Percentiles rank a stretch among this genome's conserved stretches.
phyloP scores from a whole-genome alignment of 1,284 basidiomycete species.

The Mycena sp. region DNA sequence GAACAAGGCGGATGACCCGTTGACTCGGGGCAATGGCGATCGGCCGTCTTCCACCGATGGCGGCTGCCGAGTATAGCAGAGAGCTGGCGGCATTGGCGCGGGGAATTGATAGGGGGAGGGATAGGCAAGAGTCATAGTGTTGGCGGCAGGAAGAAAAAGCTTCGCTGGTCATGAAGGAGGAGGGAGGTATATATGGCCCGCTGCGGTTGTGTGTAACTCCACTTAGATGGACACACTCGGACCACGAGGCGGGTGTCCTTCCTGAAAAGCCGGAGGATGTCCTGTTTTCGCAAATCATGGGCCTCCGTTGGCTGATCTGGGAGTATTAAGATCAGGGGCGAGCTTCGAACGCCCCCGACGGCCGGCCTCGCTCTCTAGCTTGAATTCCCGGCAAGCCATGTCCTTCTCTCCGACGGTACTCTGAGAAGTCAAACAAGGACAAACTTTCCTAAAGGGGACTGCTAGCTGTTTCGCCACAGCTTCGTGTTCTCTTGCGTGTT shows the following conservation, averaged over 20 bases:
- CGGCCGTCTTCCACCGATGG: conserved; percentile 13
- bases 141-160: neutral
- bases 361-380: too few relatives aligned
- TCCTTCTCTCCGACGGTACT: too few relatives aligned
- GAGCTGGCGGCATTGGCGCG: neutral
- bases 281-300: neutral
- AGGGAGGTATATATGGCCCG: neutral
- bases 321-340: too few relatives aligned
- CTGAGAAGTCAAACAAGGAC: too few relatives aligned
- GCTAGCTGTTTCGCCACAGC: too few relatives aligned
- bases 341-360: too few relatives aligned
- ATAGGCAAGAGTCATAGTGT: conserved; percentile 16
- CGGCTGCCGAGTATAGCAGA: conserved; percentile 3
- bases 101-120: conserved; percentile 5
- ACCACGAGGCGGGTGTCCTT: conserved; percentile 21
- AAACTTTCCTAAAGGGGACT: too few relatives aligned
- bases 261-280: neutral
- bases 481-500: too few relatives aligned
- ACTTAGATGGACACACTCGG: conserved; percentile 4
- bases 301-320: too few relatives aligned
- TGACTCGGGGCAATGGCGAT: conserved; percentile 26
- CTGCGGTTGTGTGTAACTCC: conserved; percentile 14
- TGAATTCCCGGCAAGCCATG: too few relatives aligned
- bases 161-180: neutral
- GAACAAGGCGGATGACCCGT: conserved; percentile 27